A percentile compares a stretch with the other conserved stretches of the same genome.
Conservation (phyloP, 441 rosid species). For the Pelargonium fulgidum region DNA sequence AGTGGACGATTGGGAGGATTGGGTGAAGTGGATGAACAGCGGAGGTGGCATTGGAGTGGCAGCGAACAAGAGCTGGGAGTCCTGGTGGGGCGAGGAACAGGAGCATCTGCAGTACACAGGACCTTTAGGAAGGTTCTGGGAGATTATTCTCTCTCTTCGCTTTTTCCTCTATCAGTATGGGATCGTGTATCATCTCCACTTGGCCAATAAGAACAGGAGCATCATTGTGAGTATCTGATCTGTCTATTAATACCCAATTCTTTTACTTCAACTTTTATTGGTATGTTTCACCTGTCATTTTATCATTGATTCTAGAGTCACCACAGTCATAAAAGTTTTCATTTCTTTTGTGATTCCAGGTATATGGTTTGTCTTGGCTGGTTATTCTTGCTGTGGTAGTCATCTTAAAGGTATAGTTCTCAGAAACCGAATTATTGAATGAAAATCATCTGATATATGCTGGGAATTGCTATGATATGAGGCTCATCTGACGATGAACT, state of each 20-base stretch:
- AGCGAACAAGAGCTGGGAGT: conserved; percentile 89
- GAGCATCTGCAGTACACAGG: conserved; percentile 81
- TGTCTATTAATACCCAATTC: not conserved
- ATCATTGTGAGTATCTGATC: conserved; percentile 44
- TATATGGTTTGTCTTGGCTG: conserved; percentile 88
- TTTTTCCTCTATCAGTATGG: conserved; percentile 83
- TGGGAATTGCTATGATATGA: not conserved
- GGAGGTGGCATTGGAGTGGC: conserved; percentile 91
- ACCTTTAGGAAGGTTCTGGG: conserved; percentile 58
- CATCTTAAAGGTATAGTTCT: conserved; percentile 59
- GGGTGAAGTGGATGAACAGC: conserved; percentile 88
- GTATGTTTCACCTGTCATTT: conserved; percentile 1
- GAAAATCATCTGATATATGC: conserved; percentile 7
- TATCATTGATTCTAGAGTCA: not conserved
- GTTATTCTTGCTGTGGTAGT: conserved; percentile 76
- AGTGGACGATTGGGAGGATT: conserved; percentile 95
- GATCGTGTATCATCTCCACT: conserved; percentile 63
- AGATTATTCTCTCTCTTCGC: conserved; percentile 63
- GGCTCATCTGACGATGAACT: not conserved
- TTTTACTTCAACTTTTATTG: conserved; percentile 10
- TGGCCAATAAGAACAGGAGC: conserved; percentile 50
- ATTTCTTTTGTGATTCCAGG: conserved; percentile 36
- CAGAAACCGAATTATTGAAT: not conserved
- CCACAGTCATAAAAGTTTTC: not conserved
- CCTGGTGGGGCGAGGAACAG: conserved; percentile 97